A percentile compares a stretch with the other conserved stretches of the same genome.
phyloP scores from a whole-genome alignment of 179 eudicot genomes.

The Gypsophila paniculata region DNA sequence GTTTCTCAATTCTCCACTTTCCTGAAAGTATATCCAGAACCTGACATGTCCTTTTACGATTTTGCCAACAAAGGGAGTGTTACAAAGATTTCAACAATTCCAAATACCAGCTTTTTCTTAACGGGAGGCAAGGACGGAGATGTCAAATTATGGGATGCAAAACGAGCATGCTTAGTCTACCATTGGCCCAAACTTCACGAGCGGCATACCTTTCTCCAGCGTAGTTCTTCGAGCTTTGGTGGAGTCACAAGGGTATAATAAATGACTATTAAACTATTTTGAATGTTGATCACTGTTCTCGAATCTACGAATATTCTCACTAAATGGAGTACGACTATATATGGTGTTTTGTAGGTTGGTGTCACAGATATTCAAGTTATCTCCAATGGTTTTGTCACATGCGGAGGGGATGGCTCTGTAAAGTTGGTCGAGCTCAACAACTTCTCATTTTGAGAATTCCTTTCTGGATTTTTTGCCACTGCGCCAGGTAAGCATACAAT shows the following conservation, averaged over 20 bases:
- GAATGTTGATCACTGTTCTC: not conserved
- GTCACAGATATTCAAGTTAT: conserved; percentile 83
- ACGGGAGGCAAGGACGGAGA: conserved; percentile 99
- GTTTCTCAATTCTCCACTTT: not conserved
- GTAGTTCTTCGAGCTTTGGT: conserved; percentile 73
- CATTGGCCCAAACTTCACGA: conserved; percentile 94
- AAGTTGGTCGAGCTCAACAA: conserved; percentile 57
- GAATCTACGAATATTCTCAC: not conserved
- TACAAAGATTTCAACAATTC: conserved; percentile 79
- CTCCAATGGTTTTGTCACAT: conserved; percentile 72
- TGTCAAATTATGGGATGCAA: conserved; percentile 97
- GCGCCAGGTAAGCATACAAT: not conserved
- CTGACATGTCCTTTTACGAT: conserved; percentile 17
- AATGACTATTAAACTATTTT: not conserved
- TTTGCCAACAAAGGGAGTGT: conserved; percentile 57
- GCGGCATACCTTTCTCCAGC: conserved; percentile 82
- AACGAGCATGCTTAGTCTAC: conserved; percentile 60
- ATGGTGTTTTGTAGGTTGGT: conserved; percentile 55
- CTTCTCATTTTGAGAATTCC: not conserved
- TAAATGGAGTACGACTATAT: not conserved
- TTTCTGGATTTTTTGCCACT: not conserved
- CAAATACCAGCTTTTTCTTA: conserved; percentile 81
- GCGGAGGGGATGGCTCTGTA: conserved; percentile 89
- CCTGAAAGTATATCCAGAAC: not conserved
- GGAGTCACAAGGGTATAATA: conserved; percentile 71